Conservation (phyloP, 2,329 filamentous ascomycete species). For the Hypoxylon sp. region DNA sequence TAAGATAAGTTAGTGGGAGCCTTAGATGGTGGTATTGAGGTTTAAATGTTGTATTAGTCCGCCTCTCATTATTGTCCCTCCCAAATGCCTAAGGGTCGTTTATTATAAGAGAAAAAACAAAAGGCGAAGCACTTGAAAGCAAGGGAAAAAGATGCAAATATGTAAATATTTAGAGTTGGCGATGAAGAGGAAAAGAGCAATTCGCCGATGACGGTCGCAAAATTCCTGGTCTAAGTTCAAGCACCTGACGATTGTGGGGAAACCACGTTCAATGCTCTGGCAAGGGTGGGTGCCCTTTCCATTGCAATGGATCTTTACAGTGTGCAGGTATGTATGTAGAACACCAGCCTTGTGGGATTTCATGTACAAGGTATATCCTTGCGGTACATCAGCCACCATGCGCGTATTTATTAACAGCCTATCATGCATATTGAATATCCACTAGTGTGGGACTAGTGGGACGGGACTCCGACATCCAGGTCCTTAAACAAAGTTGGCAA, state of each 20-base stretch:
- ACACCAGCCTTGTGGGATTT: slow-evolving; percentile 19
- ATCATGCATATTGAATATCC: slow-evolving; percentile 11
- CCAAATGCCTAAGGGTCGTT: not conserved
- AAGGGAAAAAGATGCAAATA: not conserved
- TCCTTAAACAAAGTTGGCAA: not conserved
- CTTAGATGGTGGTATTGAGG: not conserved
- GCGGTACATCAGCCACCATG: slow-evolving; percentile 14
- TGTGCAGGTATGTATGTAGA: not conserved
- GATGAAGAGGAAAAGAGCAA: slow-evolving; percentile 11
- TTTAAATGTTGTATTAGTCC: not conserved
- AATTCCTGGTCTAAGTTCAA: slow-evolving; percentile 14
- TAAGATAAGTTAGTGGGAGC: slow-evolving; percentile 2
- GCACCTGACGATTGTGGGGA: slow-evolving; percentile 30
- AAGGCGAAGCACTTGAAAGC: not conserved
- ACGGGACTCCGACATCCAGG: slow-evolving; percentile 7
- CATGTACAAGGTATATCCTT: not conserved
- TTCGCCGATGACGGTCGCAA: slow-evolving; percentile 19
- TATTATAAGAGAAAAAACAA: slow-evolving; percentile 5
- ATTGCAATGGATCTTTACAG: slow-evolving; percentile 14
- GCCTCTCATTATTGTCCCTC: not conserved
- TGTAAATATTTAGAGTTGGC: slow-evolving; percentile 4
- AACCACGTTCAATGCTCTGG: not conserved
- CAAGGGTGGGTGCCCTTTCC: slow-evolving; percentile 18
- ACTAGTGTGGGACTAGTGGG: not conserved
- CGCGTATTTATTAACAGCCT: slow-evolving; percentile 15